phyloP scores from a whole-genome alignment of 805 yeast species.

The Metschnikowia borealis region DNA sequence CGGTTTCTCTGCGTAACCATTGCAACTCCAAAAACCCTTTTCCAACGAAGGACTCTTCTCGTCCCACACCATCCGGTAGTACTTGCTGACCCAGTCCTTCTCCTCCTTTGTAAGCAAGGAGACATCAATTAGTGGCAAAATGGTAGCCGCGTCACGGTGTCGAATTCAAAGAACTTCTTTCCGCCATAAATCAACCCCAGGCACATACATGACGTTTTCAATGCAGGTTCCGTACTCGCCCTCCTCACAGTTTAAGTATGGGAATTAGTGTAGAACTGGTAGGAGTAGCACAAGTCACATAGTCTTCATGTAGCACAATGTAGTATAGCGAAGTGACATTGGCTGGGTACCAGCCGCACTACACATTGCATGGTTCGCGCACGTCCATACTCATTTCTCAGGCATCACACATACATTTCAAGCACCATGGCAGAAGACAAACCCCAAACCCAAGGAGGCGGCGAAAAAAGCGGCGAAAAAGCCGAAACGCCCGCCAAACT shows the following conservation, averaged over 20 bases:
- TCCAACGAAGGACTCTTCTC: conserved; percentile 40
- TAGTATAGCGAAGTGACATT: too few relatives aligned
- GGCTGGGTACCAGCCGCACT: too few relatives aligned
- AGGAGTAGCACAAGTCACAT: too few relatives aligned
- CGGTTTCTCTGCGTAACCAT: conserved; percentile 52
- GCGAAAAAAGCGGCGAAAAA: conserved; percentile 5
- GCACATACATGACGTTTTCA: conserved; percentile 45
- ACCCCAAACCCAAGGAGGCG: not conserved
- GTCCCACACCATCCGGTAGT: conserved; percentile 56
- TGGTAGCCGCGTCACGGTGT: conserved; percentile 82
- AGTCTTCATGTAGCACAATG: too few relatives aligned
- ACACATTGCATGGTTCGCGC: not conserved
- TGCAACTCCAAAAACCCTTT: conserved; percentile 33
- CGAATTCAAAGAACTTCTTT: conserved; percentile 61
- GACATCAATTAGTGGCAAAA: conserved; percentile 72
- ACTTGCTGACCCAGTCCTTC: conserved; percentile 60
- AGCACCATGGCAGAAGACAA: conserved; percentile 10
- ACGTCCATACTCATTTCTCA: not conserved
- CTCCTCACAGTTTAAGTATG: conserved; percentile 40
- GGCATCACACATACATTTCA: not conserved
- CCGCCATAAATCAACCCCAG: conserved; percentile 47
- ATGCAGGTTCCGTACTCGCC: conserved; percentile 59
- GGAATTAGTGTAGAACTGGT: too few relatives aligned
- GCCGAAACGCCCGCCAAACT: conserved; percentile 21
- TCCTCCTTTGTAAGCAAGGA: conserved; percentile 57